Evolutionary conservation across 768 basidiomycete species (phyloP), one percentile per base, ranked within the genome.

Genomic region (Porpolomopsis calyptriformis): DNA sequence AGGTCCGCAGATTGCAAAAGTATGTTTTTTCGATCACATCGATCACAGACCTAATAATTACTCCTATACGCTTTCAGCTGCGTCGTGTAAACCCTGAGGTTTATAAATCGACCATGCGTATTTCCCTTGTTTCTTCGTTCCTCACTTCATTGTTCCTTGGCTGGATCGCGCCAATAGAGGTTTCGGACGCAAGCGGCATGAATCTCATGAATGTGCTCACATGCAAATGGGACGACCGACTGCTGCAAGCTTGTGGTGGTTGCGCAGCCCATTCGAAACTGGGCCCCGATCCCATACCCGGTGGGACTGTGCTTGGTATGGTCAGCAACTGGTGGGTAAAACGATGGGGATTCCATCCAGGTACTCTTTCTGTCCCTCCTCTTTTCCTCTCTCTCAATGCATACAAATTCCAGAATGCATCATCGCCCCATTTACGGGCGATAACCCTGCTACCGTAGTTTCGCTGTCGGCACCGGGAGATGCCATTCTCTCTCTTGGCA

Each of bases 111-210:
- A 87, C 87, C 14, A 64, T 71, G 18, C 72, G 77, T 29, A 80
- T 94, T 34, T 85, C 84, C 6, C 71, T 93, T 25, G 81, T 91
- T 6, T 87, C 85, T 10, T 87, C 84, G 14, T 90, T 87, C 66
- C 67, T 90, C 48, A 74, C 86, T 3, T 89, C 88, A 0, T 60
- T 94, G n/a, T 82, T 92, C 58, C 68, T 89, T 40, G 85, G 86
- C 3, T 63, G 64, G 40, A 74, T 90, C 52, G 83, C 82, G 8
- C 84, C 86, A 0, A 81, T 89, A 43, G 90, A 93, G 54, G 77
- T 82, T n/a, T 80, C 81, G 20, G 90, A 92, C 61, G 87, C 86
- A 2, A 88, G 85, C 57, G 90, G 90, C 0, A 91, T 88, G 86
- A 91, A 91, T 58, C 64, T 91, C 23, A 90, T 86, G 82, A 69